These are phyloP conservation scores for Canavalia gladiata DNA, from an alignment of 306 rosid genomes.

Conservation along the genomic window DNA sequence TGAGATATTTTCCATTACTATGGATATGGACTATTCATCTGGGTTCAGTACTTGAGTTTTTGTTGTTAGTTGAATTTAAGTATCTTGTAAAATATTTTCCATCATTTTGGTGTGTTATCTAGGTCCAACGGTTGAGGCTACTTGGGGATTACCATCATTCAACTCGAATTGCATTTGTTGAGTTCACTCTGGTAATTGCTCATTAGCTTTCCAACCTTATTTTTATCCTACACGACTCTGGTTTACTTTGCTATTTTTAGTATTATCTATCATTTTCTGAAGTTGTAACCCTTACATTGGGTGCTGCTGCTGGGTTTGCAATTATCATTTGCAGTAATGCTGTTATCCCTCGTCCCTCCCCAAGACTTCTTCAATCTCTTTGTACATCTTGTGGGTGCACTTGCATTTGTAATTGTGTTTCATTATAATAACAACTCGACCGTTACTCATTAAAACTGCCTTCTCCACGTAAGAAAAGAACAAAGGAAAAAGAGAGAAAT, in stretches of 20 bases:
- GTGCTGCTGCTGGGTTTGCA: slow-evolving; percentile 32
- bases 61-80: slow-evolving; percentile 37
- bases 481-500: background rate
- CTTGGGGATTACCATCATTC: slow-evolving; percentile 98
- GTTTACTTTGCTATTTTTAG: slow-evolving; percentile 6
- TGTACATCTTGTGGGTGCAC: slow-evolving; percentile 2
- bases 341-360: background rate
- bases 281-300: slow-evolving; percentile 14
- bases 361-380: background rate
- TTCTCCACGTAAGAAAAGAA: background rate
- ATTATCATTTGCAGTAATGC: slow-evolving; percentile 10
- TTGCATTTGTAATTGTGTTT: background rate
- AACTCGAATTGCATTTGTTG: slow-evolving; percentile 96
- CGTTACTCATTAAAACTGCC: background rate
- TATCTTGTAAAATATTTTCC: slow-evolving; percentile 33
- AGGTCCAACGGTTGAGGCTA: slow-evolving; percentile 97
- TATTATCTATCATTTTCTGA: slow-evolving; percentile 25
- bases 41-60: slow-evolving; percentile 70
- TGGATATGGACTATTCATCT: slow-evolving; percentile 9
- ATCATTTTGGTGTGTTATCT: slow-evolving; percentile 40
- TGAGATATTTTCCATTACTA: slow-evolving; percentile 34
- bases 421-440: background rate
- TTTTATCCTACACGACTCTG: slow-evolving; percentile 14
- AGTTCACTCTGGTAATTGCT: slow-evolving; percentile 77
- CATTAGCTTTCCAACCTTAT: slow-evolving; percentile 17